phyloP scores from a whole-genome alignment of 148 eudicot species.

The Camellia sinensis region DNA sequence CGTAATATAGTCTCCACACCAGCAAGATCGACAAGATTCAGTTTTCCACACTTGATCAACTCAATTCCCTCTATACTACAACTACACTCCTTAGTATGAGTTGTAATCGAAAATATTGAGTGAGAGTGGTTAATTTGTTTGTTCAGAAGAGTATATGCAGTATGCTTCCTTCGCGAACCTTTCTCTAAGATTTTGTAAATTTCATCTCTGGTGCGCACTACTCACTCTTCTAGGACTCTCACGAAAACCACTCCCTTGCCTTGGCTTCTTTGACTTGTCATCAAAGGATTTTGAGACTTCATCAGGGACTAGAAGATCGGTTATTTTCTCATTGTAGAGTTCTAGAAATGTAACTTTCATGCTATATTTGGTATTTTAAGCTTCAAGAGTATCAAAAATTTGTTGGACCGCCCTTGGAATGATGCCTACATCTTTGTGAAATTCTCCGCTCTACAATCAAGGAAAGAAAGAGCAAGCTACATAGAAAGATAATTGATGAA shows the following conservation, averaged over 20 bases:
- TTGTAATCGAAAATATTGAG: conserved; percentile 40
- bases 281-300: conserved; percentile 24
- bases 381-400: conserved; percentile 33
- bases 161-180: conserved; percentile 31
- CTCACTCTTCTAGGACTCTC: conserved; percentile 37
- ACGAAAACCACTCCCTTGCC: conserved; percentile 40
- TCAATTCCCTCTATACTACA: conserved; percentile 32
- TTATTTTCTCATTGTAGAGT: conserved; percentile 31
- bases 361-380: conserved; percentile 32
- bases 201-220: conserved; percentile 29
- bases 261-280: conserved; percentile 30
- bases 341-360: conserved; percentile 41
- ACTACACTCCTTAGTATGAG: conserved; percentile 29
- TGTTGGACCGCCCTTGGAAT: conserved; percentile 12
- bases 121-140: conserved; percentile 46
- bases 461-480: too few species aligned
- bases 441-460: too few species aligned
- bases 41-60: conserved; percentile 34
- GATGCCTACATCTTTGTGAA: too few species aligned
- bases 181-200: conserved; percentile 28
- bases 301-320: conserved; percentile 17
- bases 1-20: too few species aligned
- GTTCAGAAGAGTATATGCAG: conserved; percentile 35
- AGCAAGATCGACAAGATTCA: too few species aligned
- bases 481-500: too few species aligned